Conservation (phyloP, 352 stramenopile genomes). For the Phytophthora melonis region DNA sequence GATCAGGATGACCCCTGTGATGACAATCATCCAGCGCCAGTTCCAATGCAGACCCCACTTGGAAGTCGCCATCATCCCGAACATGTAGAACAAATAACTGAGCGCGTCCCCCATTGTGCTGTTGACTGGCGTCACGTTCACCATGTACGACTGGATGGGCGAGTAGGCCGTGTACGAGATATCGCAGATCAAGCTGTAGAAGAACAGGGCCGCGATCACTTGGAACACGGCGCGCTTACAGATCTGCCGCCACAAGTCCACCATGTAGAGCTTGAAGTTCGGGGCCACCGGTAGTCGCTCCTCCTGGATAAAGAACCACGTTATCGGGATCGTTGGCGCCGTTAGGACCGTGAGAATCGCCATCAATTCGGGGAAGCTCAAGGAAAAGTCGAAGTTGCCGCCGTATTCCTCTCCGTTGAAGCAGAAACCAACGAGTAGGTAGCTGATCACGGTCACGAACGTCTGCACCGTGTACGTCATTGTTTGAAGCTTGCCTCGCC, state of each 20-base stretch:
- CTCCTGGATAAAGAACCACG: slow-evolving; percentile 56
- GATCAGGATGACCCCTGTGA: slow-evolving; percentile 33
- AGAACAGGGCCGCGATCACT: slow-evolving; percentile 55
- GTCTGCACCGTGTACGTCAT: slow-evolving; percentile 56
- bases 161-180: slow-evolving; percentile 41
- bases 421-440: slow-evolving; percentile 54
- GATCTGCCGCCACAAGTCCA: slow-evolving; percentile 46
- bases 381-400: slow-evolving; percentile 47
- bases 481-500: slow-evolving; percentile 59
- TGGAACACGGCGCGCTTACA: slow-evolving; percentile 54
- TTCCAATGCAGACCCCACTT: slow-evolving; percentile 57
- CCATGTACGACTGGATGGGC: slow-evolving; percentile 42
- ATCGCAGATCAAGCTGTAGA: slow-evolving; percentile 38
- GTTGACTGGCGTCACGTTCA: slow-evolving; percentile 43
- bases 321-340: slow-evolving; percentile 51
- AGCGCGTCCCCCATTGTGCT: slow-evolving; percentile 37
- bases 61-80: slow-evolving; percentile 46
- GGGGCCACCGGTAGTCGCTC: slow-evolving; percentile 16
- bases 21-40: slow-evolving; percentile 49
- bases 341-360: slow-evolving; percentile 44
- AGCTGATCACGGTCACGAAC: slow-evolving; percentile 45
- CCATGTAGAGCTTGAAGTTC: slow-evolving; percentile 46
- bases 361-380: slow-evolving; percentile 47
- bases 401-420: slow-evolving; percentile 56
- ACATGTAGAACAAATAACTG: slow-evolving; percentile 39